Base-by-base conservation (phyloP, 352 stramenopile species). In the Globisporangium middletonii region DNA sequence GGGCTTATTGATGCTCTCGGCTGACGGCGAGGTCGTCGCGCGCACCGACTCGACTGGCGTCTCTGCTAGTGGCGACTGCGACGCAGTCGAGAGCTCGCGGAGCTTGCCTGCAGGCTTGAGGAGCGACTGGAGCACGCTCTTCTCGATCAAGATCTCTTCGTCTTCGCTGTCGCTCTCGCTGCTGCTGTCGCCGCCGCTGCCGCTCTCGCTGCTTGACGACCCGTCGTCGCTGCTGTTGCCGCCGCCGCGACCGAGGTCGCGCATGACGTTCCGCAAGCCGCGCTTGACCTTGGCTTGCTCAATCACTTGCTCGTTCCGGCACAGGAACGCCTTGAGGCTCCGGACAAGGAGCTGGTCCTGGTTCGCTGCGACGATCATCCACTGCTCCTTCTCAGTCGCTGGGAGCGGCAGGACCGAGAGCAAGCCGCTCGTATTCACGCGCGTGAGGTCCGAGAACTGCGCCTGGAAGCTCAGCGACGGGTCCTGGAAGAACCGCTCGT, bases 401-500 rank as follows among this genome's bases (percentile, higher is more conserved):
- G 77, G 72, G 1, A 89, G 63, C 35, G 81, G 83, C 9, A 92
- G 57, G 26, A 94, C 69, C 0, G 79, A 67, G 18, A 94, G 55
- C 8, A 89, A 53, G 0, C 83, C 83, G 27, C 71, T 88, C 33
- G 76, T 86, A 57, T 88, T 92, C 7, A 88, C 78, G 28, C 79
- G 75, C 35, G 79, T 92, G 47, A 88, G 72, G 57, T 92, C 81
- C 15, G 79, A 89, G 60, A 89, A 92, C 57, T 89, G 75, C 27
- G 72, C 72, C 61, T 92, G 77, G 52, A 89, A 88, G 27, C 73
- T 74, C 28, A 89, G 57, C 19, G 77, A 88, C 26, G 77, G 79
- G 53, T 94, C 83, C 54, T 88, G 74, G 59, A 92, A 92, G 59
- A 92, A 94, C 49, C 82, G 54, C 51, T 94, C 83, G 62, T 94